Evolutionary conservation across 192 early-diverging fungal species (phyloP), one percentile per base, ranked within the genome.

Genomic region (Linnemannia exigua): DNA sequence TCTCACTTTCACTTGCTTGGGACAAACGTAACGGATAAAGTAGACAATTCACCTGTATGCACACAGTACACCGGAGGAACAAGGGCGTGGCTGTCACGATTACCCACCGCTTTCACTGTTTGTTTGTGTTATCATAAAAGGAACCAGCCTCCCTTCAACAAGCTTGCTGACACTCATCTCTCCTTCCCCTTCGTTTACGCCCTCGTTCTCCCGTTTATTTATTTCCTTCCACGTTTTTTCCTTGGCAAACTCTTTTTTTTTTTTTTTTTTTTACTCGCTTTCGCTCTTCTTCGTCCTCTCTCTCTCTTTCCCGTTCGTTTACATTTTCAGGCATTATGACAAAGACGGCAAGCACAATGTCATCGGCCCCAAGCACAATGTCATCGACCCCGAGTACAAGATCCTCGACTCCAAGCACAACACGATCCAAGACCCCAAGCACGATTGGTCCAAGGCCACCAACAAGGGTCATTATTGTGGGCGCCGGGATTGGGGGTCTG

Each of bases 401-500:
- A 9, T 44, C 41, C 41, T 44, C 41, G 41, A 44, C 41, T 9
- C 41, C 41, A 9, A 44, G 41, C 9, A 44, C 41, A 6, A 44
- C 41, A 44, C 3, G 41, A 9, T 44, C 41, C 3, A 44, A 3
- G 9, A 9, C 41, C 3, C 41, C 41, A 44, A 44, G 41, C 41
- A 44, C 41, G 9, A 44, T 44, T 6, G 41, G 41, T 16, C 58
- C 58, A 63, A 63, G 58, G 14, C 58, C 58, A 14, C 58, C 25
- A 7, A 31, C 38, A 19, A 17, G 41, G 22, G 70, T 71, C 5
- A 38, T 71, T 1, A 71, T 71, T 28, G 70, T 46, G 4, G 70
- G 70, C 8, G 70, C 70, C 8, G 70, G 70, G 14, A 71, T 71
- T 28, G 70, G 70, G 16, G 70, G 70, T 9, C 46, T 71, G 9